Percentiles rank a stretch among this genome's conserved stretches.
These are phyloP conservation scores for Lactarius hatsudake DNA, from an alignment of 768 basidiomycete species.

Conservation along the genomic window DNA sequence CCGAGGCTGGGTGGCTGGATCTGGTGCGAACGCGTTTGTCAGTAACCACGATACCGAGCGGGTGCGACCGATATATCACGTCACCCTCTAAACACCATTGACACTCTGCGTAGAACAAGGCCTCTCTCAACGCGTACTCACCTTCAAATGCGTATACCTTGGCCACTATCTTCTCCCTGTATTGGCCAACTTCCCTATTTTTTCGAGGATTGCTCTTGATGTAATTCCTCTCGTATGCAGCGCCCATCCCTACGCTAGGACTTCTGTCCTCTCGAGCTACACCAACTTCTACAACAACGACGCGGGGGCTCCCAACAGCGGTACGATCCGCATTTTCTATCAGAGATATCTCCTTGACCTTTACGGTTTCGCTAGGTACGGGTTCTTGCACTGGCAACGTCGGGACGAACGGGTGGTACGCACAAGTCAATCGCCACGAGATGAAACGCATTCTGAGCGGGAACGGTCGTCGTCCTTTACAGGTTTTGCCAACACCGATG, in stretches of 20 bases:
- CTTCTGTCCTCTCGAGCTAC: conserved; percentile 61
- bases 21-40: conserved; percentile 60
- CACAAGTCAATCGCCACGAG: background rate
- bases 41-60: conserved; percentile 71
- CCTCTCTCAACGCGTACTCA: conserved; percentile 56
- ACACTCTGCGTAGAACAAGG: conserved; percentile 39
- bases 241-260: conserved; percentile 65
- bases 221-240: conserved; percentile 10
- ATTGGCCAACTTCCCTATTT: background rate
- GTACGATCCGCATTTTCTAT: conserved; percentile 29
- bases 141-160: conserved; percentile 62
- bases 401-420: conserved; percentile 51
- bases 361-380: conserved; percentile 32
- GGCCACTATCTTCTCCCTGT: conserved; percentile 60
- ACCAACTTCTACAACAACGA: conserved; percentile 45
- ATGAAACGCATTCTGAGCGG: too few relatives aligned
- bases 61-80: conserved; percentile 29
- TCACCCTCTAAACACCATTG: background rate
- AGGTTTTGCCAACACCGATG: conserved; percentile 65
- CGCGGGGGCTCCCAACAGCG: conserved; percentile 59
- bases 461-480: background rate
- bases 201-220: background rate
- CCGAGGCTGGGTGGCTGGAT: conserved; percentile 55
- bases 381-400: conserved; percentile 51
- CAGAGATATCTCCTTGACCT: background rate